Evolutionary conservation across 257 asterid species (phyloP).

Genomic region (Coffea canephora): DNA sequence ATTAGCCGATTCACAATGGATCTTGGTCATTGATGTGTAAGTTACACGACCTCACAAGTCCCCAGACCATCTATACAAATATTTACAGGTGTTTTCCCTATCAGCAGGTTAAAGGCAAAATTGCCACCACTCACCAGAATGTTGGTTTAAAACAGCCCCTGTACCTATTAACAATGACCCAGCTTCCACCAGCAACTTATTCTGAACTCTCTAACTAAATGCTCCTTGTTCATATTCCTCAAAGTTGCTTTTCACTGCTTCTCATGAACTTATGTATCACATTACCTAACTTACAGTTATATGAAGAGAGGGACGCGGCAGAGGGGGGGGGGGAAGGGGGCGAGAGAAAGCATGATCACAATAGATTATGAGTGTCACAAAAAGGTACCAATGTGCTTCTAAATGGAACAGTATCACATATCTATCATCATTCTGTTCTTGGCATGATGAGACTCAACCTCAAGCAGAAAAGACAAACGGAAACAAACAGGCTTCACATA

Average conservation of each 20-base stretch:
- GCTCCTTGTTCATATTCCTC: background rate
- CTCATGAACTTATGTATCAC: background rate
- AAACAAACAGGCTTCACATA: background rate
- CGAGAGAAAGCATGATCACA: background rate
- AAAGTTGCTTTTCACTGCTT: background rate
- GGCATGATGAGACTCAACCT: background rate
- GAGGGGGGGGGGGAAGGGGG: background rate
- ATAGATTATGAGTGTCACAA: background rate
- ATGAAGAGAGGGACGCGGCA: too few relatives aligned
- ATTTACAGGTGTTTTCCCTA: too few relatives aligned
- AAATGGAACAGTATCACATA: background rate
- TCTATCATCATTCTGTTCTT: background rate
- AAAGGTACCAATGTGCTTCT: background rate
- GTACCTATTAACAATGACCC: background rate
- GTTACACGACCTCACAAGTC: background rate
- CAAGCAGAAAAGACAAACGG: background rate
- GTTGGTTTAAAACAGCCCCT: background rate
- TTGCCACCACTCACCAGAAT: conserved; percentile 5
- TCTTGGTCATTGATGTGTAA: too few relatives aligned
- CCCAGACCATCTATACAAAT: background rate
- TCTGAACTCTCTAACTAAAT: background rate
- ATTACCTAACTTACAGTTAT: background rate
- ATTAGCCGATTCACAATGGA: background rate
- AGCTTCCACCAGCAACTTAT: background rate
- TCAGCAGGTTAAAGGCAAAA: background rate